Conservation (phyloP, 2,329 filamentous ascomycete genomes). For the Epichloe scottii region DNA sequence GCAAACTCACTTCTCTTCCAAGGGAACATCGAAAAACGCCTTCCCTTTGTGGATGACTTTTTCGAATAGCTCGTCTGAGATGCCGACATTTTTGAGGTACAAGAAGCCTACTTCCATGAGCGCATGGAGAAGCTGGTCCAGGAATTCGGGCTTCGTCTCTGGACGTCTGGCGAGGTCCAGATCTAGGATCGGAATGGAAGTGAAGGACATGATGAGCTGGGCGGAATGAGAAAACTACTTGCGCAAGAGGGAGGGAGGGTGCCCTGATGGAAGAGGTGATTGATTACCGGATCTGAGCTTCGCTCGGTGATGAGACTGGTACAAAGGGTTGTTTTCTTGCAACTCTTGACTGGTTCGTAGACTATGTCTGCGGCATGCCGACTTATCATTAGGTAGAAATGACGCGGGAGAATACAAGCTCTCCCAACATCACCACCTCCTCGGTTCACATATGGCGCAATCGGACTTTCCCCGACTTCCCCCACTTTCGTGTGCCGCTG, state of each 20-base stretch:
- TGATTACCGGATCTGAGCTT: too few relatives aligned
- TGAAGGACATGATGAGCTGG: conserved; percentile 48
- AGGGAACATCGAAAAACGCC: conserved; percentile 64
- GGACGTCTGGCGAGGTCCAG: conserved; percentile 52
- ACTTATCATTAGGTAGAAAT: too few relatives aligned
- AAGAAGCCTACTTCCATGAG: conserved; percentile 80
- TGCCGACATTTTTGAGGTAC: conserved; percentile 70
- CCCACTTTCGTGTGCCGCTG: neutral
- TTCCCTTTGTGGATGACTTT: conserved; percentile 56
- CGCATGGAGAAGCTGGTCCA: conserved; percentile 58
- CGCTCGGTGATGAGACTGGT: too few relatives aligned
- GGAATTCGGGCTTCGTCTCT: conserved; percentile 58
- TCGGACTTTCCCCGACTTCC: neutral
- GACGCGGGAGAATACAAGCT: neutral
- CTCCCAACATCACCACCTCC: neutral
- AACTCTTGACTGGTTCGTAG: too few relatives aligned
- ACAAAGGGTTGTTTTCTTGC: too few relatives aligned
- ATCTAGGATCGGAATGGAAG: conserved; percentile 64
- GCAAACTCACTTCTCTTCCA: conserved; percentile 53
- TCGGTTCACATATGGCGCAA: conserved; percentile 1
- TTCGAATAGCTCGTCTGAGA: conserved; percentile 51
- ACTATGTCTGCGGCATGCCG: too few relatives aligned
- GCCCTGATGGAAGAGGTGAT: too few relatives aligned
- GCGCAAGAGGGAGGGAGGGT: too few relatives aligned
- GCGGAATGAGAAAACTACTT: neutral